These are phyloP conservation scores for Tympanopsis confertula DNA, from an alignment of 2,329 filamentous ascomycete species.

Conservation along the genomic window DNA sequence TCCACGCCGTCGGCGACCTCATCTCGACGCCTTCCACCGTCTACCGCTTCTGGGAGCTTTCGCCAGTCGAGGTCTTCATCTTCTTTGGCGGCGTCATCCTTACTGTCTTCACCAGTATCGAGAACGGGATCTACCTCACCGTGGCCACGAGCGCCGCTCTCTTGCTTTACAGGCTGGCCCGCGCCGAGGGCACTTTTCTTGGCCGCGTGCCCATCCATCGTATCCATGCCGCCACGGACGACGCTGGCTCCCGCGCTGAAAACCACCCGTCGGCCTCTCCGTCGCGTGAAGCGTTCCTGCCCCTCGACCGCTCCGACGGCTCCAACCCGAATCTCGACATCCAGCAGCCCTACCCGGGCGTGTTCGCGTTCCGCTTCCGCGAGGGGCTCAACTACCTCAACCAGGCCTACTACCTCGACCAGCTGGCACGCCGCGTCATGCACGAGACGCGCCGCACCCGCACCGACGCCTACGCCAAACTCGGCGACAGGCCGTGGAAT, in stretches of 20 bases:
- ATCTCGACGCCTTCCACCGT: conserved; percentile 63
- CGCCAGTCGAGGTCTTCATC: conserved; percentile 62
- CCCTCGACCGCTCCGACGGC: conserved; percentile 35
- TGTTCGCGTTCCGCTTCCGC: conserved; percentile 42
- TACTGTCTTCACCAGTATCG: conserved; percentile 35
- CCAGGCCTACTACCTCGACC: conserved; percentile 35
- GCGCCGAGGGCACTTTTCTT: conserved; percentile 33
- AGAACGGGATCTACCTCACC: conserved; percentile 37
- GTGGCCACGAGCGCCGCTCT: conserved; percentile 27
- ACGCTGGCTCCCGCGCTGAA: neutral
- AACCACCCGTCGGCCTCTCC: conserved; percentile 7
- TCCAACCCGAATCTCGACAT: conserved; percentile 34
- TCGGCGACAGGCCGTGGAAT: conserved; percentile 44
- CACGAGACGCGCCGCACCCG: conserved; percentile 31
- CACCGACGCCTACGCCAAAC: conserved; percentile 27
- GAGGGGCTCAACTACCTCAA: conserved; percentile 47
- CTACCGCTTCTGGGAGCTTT: conserved; percentile 68
- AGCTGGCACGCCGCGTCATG: conserved; percentile 32
- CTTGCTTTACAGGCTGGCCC: conserved; percentile 30
- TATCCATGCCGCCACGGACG: conserved; percentile 2
- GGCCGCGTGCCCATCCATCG: conserved; percentile 19
- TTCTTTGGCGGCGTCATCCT: conserved; percentile 62
- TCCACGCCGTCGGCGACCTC: conserved; percentile 70
- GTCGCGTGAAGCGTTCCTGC: conserved; percentile 29
- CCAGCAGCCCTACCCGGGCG: conserved; percentile 35